These are phyloP conservation scores for Phytophthora foliorum DNA, from an alignment of 352 stramenopile genomes.

Conservation along the genomic window DNA sequence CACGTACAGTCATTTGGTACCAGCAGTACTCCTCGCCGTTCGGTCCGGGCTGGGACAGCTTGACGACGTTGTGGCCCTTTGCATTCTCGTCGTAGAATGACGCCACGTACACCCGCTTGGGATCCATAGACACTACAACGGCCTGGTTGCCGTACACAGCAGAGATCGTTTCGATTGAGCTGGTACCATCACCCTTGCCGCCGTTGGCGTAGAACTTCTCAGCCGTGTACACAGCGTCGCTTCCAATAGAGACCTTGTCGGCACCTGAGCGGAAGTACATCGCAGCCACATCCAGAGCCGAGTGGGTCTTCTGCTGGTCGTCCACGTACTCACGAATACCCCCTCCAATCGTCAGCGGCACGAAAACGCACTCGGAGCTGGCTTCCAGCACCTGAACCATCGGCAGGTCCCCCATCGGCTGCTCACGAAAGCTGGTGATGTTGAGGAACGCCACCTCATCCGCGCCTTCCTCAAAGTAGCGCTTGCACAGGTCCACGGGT, in stretches of 20 bases:
- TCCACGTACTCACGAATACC: slow-evolving; percentile 98
- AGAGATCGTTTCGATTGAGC: slow-evolving; percentile 98
- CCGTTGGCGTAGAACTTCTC: slow-evolving; percentile 90
- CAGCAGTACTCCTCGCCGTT: slow-evolving; percentile 96
- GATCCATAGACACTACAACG: slow-evolving; percentile 98
- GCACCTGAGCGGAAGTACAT: slow-evolving; percentile 98
- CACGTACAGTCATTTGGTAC: slow-evolving; percentile 98
- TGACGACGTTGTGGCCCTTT: slow-evolving; percentile 69
- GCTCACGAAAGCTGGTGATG: slow-evolving; percentile 98
- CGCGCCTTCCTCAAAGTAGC: slow-evolving; percentile 97
- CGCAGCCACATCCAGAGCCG: slow-evolving; percentile 95
- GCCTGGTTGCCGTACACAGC: slow-evolving; percentile 97
- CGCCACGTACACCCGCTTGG: slow-evolving; percentile 89
- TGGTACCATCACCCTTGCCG: slow-evolving; percentile 76
- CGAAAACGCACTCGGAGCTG: slow-evolving; percentile 96
- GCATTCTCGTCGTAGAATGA: slow-evolving; percentile 78
- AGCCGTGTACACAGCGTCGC: slow-evolving; percentile 95
- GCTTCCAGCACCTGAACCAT: slow-evolving; percentile 97
- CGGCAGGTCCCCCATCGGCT: slow-evolving; percentile 96
- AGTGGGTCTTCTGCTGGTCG: slow-evolving; percentile 85
- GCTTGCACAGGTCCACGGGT: slow-evolving; percentile 94
- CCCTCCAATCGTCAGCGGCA: slow-evolving; percentile 98
- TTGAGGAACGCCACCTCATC: slow-evolving; percentile 99
- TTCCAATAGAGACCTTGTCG: slow-evolving; percentile 98
- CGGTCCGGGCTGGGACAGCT: slow-evolving; percentile 86